Evolutionary conservation across 805 yeast genomes (phyloP).

Genomic region (Suhomyces faveliae): DNA sequence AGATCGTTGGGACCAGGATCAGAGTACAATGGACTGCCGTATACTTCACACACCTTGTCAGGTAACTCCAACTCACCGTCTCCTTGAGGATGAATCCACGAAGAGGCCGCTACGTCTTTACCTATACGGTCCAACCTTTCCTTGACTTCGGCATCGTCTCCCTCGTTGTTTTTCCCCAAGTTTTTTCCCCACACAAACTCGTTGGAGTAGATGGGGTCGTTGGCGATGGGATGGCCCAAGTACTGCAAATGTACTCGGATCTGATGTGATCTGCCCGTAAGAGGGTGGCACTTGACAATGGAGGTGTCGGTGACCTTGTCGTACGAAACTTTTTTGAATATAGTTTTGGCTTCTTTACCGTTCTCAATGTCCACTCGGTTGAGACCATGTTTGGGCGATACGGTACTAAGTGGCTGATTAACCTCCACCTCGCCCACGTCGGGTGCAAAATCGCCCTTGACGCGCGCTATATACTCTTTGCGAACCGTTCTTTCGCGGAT

Average conservation of each 20-base stretch:
- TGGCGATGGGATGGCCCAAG: slow-evolving; percentile 61
- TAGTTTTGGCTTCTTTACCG: slow-evolving; percentile 76
- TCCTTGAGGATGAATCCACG: slow-evolving; percentile 60
- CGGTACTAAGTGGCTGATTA: slow-evolving; percentile 65
- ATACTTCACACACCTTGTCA: slow-evolving; percentile 59
- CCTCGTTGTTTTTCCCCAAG: slow-evolving; percentile 62
- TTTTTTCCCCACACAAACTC: slow-evolving; percentile 73
- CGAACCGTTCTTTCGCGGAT: slow-evolving; percentile 68
- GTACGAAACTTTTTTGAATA: slow-evolving; percentile 64
- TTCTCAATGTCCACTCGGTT: slow-evolving; percentile 48
- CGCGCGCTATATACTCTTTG: slow-evolving; percentile 86
- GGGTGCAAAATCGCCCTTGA: slow-evolving; percentile 78
- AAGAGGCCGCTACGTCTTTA: slow-evolving; percentile 61
- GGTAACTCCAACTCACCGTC: slow-evolving; percentile 63
- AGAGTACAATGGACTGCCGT: slow-evolving; percentile 69
- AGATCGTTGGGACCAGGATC: slow-evolving; percentile 90
- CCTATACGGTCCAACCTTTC: slow-evolving; percentile 62
- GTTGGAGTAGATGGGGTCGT: slow-evolving; percentile 78
- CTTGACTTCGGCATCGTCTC: slow-evolving; percentile 44
- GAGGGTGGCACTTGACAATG: slow-evolving; percentile 79
- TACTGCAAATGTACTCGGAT: slow-evolving; percentile 89
- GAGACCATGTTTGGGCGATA: slow-evolving; percentile 71
- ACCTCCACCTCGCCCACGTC: slow-evolving; percentile 46
- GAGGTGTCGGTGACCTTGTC: slow-evolving; percentile 57
- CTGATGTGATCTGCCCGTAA: slow-evolving; percentile 94